A percentile compares a stretch with the other conserved stretches of the same genome.
Evolutionary conservation across 2,329 filamentous ascomycete genomes (phyloP).

Genomic region (Diaporthe velutina): DNA sequence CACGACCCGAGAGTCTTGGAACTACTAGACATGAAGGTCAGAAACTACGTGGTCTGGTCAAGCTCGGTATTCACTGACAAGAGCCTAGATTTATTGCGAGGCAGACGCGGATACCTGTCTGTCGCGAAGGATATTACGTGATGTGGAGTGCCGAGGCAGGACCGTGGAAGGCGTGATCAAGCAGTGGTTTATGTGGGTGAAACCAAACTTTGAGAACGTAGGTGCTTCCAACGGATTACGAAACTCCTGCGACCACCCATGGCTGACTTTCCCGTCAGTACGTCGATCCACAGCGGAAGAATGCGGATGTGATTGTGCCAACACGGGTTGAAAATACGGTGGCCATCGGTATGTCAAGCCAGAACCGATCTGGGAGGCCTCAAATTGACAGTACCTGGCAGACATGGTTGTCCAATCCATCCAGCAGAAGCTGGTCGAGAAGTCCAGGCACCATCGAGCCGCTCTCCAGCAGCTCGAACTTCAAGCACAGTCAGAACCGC

Average conservation of each 20-base stretch:
- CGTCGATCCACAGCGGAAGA: slow-evolving; percentile 90
- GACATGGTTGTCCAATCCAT: slow-evolving; percentile 94
- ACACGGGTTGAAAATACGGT: slow-evolving; percentile 95
- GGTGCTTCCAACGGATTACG: background rate
- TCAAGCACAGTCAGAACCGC: slow-evolving; percentile 76
- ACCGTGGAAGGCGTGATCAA: slow-evolving; percentile 97
- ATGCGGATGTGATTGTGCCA: slow-evolving; percentile 95
- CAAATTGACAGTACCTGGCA: slow-evolving; percentile 15
- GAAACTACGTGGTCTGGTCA: background rate
- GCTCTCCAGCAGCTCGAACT: slow-evolving; percentile 83
- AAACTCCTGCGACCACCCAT: background rate
- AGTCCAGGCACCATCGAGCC: slow-evolving; percentile 85
- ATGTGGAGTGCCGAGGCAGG: slow-evolving; percentile 88
- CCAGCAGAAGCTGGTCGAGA: slow-evolving; percentile 85
- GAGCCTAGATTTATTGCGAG: slow-evolving; percentile 86
- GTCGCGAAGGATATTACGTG: slow-evolving; percentile 86
- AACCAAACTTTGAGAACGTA: slow-evolving; percentile 92
- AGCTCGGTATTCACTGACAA: background rate
- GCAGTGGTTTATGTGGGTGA: slow-evolving; percentile 97
- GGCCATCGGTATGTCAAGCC: slow-evolving; percentile 75
- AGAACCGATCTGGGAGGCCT: background rate
- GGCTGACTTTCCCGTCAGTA: slow-evolving; percentile 61
- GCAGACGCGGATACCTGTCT: slow-evolving; percentile 95
- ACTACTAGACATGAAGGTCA: slow-evolving; percentile 89
- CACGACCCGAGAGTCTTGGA: slow-evolving; percentile 89